Conservation (phyloP, 345 rosid species). For the Garcia nutans region DNA sequence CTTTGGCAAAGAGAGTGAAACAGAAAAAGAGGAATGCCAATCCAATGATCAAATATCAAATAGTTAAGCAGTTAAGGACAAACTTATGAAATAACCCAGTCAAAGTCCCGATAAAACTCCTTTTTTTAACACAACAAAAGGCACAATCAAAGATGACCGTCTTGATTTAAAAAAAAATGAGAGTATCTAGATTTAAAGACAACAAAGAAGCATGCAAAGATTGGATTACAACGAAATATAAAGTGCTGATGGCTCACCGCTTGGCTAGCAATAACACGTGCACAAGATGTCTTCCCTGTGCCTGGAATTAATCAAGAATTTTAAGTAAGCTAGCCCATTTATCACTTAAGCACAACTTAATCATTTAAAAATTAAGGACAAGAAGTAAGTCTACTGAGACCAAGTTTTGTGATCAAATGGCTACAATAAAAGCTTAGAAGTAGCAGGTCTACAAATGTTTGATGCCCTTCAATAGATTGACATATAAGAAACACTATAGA, state of each 20-base stretch:
- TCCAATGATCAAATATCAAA: not conserved
- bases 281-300: slow-evolving; percentile 96
- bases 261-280: slow-evolving; percentile 86
- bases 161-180: not conserved
- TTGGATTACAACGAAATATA: not conserved
- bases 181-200: not conserved
- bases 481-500: not conserved
- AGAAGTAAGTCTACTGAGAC: not conserved
- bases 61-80: not conserved
- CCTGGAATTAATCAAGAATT: slow-evolving; percentile 44
- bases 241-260: slow-evolving; percentile 55
- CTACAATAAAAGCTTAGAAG: not conserved
- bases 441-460: not conserved
- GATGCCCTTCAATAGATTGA: slow-evolving; percentile 5
- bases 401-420: not conserved
- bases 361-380: not conserved
- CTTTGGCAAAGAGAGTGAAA: not conserved
- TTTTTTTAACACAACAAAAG: not conserved
- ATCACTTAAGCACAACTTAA: slow-evolving; percentile 10
- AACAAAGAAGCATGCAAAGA: not conserved
- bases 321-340: slow-evolving; percentile 11
- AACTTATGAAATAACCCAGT: not conserved
- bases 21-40: not conserved
- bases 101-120: not conserved
- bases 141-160: not conserved